phyloP scores from a whole-genome alignment of 129 eudicot species.

The Flaveria bidentis region DNA sequence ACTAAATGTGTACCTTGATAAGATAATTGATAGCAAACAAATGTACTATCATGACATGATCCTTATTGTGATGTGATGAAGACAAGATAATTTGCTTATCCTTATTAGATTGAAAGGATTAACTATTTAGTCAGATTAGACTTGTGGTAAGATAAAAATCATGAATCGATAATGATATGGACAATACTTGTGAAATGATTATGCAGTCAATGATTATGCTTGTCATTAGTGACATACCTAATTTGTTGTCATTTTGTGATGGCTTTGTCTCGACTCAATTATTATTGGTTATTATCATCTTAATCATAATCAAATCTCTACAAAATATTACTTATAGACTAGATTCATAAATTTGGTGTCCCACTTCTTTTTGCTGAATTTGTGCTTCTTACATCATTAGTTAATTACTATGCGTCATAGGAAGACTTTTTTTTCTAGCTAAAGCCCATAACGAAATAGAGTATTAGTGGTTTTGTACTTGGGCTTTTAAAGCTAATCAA shows the following conservation, averaged over 20 bases:
- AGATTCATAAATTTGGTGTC: no score
- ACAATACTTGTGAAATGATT: constrained; percentile 15
- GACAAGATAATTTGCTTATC: constrained; percentile 23
- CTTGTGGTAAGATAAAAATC: constrained; percentile 15
- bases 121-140: constrained; percentile 31
- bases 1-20: background rate
- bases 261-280: background rate
- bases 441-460: no score
- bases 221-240: constrained; percentile 31
- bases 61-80: constrained; percentile 9
- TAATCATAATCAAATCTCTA: constrained; percentile 12
- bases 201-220: constrained; percentile 13
- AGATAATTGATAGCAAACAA: constrained; percentile 10
- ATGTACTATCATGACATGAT: constrained; percentile 11
- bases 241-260: constrained; percentile 26
- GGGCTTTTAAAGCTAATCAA: no score
- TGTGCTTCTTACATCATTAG: no score
- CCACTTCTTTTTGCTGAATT: no score
- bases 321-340: background rate
- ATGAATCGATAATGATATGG: constrained; percentile 20
- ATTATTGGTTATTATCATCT: constrained; percentile 6
- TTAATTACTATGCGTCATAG: no score
- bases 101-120: constrained; percentile 15
- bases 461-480: no score
- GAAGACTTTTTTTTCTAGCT: no score